A percentile compares a stretch with the other conserved stretches of the same genome.
Evolutionary conservation across 805 yeast species (phyloP).

Genomic region (Metschnikowia vanudenii): DNA sequence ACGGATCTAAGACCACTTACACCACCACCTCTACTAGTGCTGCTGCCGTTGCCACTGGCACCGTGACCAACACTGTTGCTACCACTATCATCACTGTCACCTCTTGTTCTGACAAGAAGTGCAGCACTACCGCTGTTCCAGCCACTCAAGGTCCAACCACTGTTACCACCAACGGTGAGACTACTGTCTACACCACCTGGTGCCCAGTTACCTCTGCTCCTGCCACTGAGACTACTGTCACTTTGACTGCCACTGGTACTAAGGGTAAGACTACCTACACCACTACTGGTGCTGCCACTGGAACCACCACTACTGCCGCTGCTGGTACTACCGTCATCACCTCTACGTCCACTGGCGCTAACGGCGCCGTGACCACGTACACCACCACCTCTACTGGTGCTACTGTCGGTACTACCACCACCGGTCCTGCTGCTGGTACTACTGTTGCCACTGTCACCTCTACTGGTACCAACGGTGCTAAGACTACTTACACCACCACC

Average conservation of each 20-base stretch:
- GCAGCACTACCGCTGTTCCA: conserved; percentile 11
- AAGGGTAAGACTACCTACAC: background rate
- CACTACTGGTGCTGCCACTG: background rate
- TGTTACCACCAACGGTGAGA: conserved; percentile 4
- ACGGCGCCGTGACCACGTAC: no score
- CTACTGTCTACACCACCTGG: conserved; percentile 28
- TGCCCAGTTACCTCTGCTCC: conserved; percentile 16
- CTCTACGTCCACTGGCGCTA: no score
- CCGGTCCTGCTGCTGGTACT: background rate
- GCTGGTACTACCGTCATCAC: no score
- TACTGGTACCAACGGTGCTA: conserved; percentile 1
- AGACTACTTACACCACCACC: conserved; percentile 1
- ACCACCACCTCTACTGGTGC: background rate
- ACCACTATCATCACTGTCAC: no score
- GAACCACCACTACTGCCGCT: no score
- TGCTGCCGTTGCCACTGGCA: no score
- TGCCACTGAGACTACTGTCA: background rate
- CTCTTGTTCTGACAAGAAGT: conserved; percentile 1
- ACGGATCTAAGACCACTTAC: no score
- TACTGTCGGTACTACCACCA: background rate
- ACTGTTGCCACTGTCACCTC: conserved; percentile 22
- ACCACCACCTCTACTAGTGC: background rate
- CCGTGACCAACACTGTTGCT: background rate
- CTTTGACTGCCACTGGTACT: conserved; percentile 13
- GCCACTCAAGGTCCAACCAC: conserved; percentile 7